Percentiles rank a stretch among this genome's conserved stretches.
Conservation (phyloP, 2,329 filamentous ascomycete species). For the Paracamarosporium sp. region DNA sequence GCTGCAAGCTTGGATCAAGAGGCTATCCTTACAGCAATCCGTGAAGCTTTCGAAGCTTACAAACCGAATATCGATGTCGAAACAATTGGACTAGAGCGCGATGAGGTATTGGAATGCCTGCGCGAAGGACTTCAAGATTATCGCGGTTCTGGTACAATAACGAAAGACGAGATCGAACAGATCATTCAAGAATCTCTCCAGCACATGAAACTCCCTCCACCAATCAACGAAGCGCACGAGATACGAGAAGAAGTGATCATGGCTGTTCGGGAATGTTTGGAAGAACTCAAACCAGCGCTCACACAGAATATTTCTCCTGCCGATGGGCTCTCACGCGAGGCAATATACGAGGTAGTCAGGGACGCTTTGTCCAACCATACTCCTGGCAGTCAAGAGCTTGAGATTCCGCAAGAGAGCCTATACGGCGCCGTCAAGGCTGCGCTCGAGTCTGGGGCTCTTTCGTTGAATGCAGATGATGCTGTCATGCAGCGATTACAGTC, state of each 20-base stretch:
- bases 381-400: conserved; percentile 49
- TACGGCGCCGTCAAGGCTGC: conserved; percentile 65
- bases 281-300: conserved; percentile 71
- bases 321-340: conserved; percentile 58
- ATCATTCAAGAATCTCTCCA: conserved; percentile 87
- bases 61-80: conserved; percentile 92
- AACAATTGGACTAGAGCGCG: conserved; percentile 86
- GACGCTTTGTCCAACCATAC: conserved; percentile 62
- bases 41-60: conserved; percentile 84
- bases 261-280: conserved; percentile 83
- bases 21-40: conserved; percentile 84
- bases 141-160: conserved; percentile 65
- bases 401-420: conserved; percentile 59
- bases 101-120: conserved; percentile 87
- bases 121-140: conserved; percentile 86
- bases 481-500: conserved; percentile 66
- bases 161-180: conserved; percentile 82
- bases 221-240: conserved; percentile 72
- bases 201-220: conserved; percentile 76
- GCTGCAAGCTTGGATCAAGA: conserved; percentile 65
- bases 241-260: conserved; percentile 84
- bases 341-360: conserved; percentile 64
- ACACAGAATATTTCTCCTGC: conserved; percentile 49
- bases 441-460: conserved; percentile 59
- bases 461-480: conserved; percentile 63